Evolutionary conservation across 352 stramenopile species (phyloP), one percentile per base, ranked within the genome.

Genomic region (Globisporangium polare): DNA sequence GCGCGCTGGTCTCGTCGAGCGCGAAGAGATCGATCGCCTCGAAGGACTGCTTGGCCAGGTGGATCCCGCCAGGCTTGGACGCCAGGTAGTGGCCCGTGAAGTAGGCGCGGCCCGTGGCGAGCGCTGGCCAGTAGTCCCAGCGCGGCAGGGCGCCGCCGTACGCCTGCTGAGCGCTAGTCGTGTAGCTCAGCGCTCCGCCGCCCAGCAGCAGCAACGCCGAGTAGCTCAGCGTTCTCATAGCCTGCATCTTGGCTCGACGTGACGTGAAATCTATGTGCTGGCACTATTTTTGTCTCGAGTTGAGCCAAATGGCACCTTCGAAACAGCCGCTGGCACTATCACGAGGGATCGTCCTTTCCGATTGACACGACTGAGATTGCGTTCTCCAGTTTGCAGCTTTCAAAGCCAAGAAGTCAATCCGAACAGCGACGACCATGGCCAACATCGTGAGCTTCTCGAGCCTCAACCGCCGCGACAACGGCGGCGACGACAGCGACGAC

Each of bases 391-490:
- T 33, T 33, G 29, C 29, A 33, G 29, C 18, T 46, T 39, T 26
- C 29, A 22, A n/a, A n/a, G n/a, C n/a, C 67, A 49, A 20, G 18
- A 54, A 9, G 2, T 8, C 33, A 39, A 39, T 39, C 33, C 33
- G 7, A 39, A 39, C 33, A 33, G 29, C 29, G 29, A 45, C 26
- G 62, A 62, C 5, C 29, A 94, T 94, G 86, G 69, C 72, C 26
- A 94, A 94, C 73, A 89, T 94, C 68, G 81, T 94, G 46, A 73
- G 83, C 35, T 75, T 94, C 68, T 89, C 83, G 66, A 91, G 73
- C 63, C 69, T 94, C 29, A 80, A 74, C 65, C 66, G 78, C 63
- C 57, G 58, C 64, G 57, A 37, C 53, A 58, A 74, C 69, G 71
- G 57, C 53, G 65, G 72, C 54, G 65, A 73, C 54, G 64, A 67